Base-by-base conservation (phyloP, 2,329 filamentous ascomycete genomes). In the Xylariaceae sp. region DNA sequence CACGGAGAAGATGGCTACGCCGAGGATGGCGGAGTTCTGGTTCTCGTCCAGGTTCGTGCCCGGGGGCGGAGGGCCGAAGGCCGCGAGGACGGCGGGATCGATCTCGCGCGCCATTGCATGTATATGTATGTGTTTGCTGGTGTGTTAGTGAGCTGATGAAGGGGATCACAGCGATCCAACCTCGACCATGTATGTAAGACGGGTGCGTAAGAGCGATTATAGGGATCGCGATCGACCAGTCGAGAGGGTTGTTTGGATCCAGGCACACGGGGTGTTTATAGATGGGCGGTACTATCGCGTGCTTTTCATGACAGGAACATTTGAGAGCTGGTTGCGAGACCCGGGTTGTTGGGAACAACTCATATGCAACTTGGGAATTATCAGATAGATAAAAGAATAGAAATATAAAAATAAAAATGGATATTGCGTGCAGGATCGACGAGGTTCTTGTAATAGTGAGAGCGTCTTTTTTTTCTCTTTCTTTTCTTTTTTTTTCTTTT, bases 1-100 rank as follows among this genome's bases (percentile, higher is more conserved):
- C 8, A 65, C 59, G 35, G 63, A 66, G 2, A 67, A 35, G 11
- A 66, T 55, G 10, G 66, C 66, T 4, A 66, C 67, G 17, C 49
- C 49, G 51, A 64, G 66, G 53, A 67, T 63, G 7, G 63, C 60
- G n/a, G 59, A 55, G 37, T 61, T 35, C 53, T 66, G 64, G 10
- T 53, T 60, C 39, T 56, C 65, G 10, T 5, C 2, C 37, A 69
- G 10, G 56, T 68, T 55, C 35, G 64, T 47, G 2, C 63, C 65
- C 1, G 49, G 17, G 1, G 67, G 67, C 10, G 65, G 64, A 37
- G 61, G 62, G 34, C 67, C 62, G 35, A 64, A 64, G 47, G 18
- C 60, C 15, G 30, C 47, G 37, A 57, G 13, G 37, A 67, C 62
- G 6, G 45, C 47, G 1, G 65, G 66, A 57, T 68, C 59, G n/a